Evolutionary conservation across 495 filamentous ascomycete genomes (phyloP), one percentile per base, ranked within the genome.

Genomic region (Endocarpon pusillum): DNA sequence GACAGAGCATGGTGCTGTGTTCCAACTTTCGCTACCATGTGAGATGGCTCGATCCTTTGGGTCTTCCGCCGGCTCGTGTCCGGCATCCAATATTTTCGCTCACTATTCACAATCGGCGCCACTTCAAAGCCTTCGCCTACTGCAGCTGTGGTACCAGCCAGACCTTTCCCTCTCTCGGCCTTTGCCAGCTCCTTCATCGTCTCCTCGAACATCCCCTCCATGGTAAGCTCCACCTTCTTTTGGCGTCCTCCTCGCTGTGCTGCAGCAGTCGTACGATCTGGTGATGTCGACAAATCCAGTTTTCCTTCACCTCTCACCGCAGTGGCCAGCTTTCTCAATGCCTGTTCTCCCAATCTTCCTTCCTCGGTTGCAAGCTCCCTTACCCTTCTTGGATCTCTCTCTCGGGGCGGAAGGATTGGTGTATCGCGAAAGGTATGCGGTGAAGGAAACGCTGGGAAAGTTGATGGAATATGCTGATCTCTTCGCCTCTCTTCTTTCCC

Each of bases 351-450:
- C 37, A 77, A 54, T 19, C 79, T 59, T 15, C 79, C 78, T 43
- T 81, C 74, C 48, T 78, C 68, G 3, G 77, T 78, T 3, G 78
- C 78, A 18, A 59, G 66, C 48, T 85, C 80, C 10, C 80, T 61
- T 34, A 85, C 75, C 47, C 69, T 71, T 28, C 76, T 59, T 1
- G 78, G 73, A 48, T 85, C 78, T 16, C 56, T 67, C 32, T 79
- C 74, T 29, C 78, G 64, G 28, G 67, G 59, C 1, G 72, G 67
- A 40, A 69, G 78, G 7, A 79, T 69, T 2, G 74, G 61, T 1
- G 78, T 82, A 21, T 64, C 55, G 41, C 69, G 66, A 51, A 76
- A 86, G 10, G 80, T 80, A 50, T 86, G 80, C 46, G 67, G 70
- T 41, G 72, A 71, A 5, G 80, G 80, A 24, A 82, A 73, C 15